Percentiles rank a stretch among this genome's conserved stretches.
Evolutionary conservation across 2,329 filamentous ascomycete species (phyloP).

Genomic region (Kalmusia sp.): DNA sequence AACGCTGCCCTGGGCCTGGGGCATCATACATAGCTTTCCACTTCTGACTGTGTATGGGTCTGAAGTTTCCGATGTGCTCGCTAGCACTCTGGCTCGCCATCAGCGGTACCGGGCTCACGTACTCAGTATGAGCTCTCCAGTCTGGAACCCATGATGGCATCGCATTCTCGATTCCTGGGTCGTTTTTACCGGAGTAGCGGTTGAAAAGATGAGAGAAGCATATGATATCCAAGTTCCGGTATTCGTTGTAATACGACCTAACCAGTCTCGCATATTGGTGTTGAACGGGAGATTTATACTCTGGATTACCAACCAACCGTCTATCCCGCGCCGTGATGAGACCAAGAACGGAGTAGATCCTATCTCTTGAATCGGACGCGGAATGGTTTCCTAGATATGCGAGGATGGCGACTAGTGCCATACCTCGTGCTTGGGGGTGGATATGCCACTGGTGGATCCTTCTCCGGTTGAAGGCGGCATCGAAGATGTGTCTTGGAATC

Average conservation of each 20-base stretch:
- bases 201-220: constrained; percentile 40
- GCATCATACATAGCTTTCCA: constrained; percentile 37
- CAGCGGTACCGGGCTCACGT: constrained; percentile 39
- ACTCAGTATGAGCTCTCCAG: constrained; percentile 34
- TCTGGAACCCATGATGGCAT: constrained; percentile 37
- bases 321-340: constrained; percentile 31
- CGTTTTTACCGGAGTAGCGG: constrained; percentile 22
- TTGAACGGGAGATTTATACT: constrained; percentile 26
- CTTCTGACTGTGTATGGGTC: constrained; percentile 26
- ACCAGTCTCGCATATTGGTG: constrained; percentile 36
- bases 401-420: constrained; percentile 33
- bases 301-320: constrained; percentile 28
- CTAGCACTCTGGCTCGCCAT: constrained; percentile 43
- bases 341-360: constrained; percentile 39
- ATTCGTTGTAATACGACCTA: constrained; percentile 31
- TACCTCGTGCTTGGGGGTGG: constrained; percentile 20
- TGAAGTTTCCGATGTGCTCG: constrained; percentile 37
- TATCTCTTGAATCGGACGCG: constrained; percentile 36
- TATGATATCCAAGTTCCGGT: constrained; percentile 35
- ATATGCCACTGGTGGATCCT: constrained; percentile 36
- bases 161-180: constrained; percentile 17
- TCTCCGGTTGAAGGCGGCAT: constrained; percentile 37
- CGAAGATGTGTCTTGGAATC: constrained; percentile 32
- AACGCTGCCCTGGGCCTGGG: constrained; percentile 28
- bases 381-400: constrained; percentile 39